Evolutionary conservation across 495 filamentous ascomycete genomes (phyloP).

Genomic region (Aspergillus avenaceus): DNA sequence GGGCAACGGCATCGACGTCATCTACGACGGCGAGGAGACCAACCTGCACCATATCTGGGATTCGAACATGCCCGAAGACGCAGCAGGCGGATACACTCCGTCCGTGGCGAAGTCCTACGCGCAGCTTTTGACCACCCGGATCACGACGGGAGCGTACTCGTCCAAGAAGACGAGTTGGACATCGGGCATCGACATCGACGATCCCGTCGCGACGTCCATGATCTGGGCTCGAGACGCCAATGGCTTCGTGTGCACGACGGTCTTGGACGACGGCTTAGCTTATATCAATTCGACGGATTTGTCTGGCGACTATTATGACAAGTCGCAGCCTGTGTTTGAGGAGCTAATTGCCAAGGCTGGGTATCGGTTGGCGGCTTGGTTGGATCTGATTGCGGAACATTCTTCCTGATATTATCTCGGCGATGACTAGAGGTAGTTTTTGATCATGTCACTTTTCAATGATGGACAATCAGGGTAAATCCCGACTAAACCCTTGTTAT

Average conservation of each 20-base stretch:
- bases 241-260: conserved; percentile 50
- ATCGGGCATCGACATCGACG: conserved; percentile 37
- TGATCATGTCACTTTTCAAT: too few relatives aligned
- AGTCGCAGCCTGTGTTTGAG: conserved; percentile 60
- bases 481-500: too few relatives aligned
- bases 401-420: too few relatives aligned
- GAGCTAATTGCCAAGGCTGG: conserved; percentile 71
- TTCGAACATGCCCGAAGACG: conserved; percentile 56
- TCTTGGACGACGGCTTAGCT: conserved; percentile 44
- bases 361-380: conserved; percentile 51
- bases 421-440: too few relatives aligned
- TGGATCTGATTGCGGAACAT: conserved; percentile 45
- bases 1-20: conserved; percentile 57
- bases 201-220: conserved; percentile 32
- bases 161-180: conserved; percentile 35
- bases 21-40: conserved; percentile 46
- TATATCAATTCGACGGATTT: conserved; percentile 47
- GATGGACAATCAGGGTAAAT: too few relatives aligned
- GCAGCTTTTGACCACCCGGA: conserved; percentile 23
- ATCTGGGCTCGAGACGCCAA: conserved; percentile 57
- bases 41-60: conserved; percentile 66
- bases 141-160: conserved; percentile 24
- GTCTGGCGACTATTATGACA: conserved; percentile 57
- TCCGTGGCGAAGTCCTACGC: conserved; percentile 24
- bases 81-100: conserved; percentile 38